Evolutionary conservation across 1,139 yeast genomes (phyloP).

Genomic region (Taphrina communis): DNA sequence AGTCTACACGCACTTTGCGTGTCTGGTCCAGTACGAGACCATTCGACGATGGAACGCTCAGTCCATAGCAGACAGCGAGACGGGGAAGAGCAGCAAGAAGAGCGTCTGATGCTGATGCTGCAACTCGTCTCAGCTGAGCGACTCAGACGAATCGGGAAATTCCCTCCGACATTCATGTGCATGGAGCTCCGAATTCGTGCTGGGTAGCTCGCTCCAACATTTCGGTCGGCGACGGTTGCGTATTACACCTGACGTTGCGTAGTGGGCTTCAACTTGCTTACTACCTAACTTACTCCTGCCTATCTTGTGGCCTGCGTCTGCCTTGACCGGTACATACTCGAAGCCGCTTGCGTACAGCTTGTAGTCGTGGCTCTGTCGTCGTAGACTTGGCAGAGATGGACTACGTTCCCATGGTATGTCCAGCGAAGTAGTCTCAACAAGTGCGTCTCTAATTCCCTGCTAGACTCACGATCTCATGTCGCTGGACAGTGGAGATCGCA

Average conservation of each 20-base stretch:
- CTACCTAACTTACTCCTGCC: background rate
- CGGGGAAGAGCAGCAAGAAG: too few species aligned
- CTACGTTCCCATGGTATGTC: constrained; percentile 21
- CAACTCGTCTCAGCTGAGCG: too few species aligned
- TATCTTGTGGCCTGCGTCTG: background rate
- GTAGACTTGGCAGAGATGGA: constrained; percentile 4
- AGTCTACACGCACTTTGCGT: too few species aligned
- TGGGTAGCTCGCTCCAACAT: background rate
- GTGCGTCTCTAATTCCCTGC: too few species aligned
- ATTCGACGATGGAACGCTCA: too few species aligned
- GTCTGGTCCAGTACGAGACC: too few species aligned
- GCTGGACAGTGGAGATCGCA: constrained; percentile 27
- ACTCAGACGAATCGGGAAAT: background rate
- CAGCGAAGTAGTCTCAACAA: background rate
- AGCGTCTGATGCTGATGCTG: too few species aligned
- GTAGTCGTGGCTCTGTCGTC: too few species aligned
- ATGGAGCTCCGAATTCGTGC: background rate
- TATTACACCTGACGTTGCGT: background rate
- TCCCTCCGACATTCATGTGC: background rate
- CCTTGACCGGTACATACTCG: too few species aligned
- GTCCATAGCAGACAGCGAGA: too few species aligned
- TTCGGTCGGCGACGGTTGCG: background rate
- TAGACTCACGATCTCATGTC: constrained; percentile 35
- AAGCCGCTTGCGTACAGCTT: too few species aligned
- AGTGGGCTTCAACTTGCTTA: constrained; percentile 1